A percentile compares a stretch with the other conserved stretches of the same genome.
Evolutionary conservation across 2,329 filamentous ascomycete species (phyloP).

Genomic region (Fusarium foetens): DNA sequence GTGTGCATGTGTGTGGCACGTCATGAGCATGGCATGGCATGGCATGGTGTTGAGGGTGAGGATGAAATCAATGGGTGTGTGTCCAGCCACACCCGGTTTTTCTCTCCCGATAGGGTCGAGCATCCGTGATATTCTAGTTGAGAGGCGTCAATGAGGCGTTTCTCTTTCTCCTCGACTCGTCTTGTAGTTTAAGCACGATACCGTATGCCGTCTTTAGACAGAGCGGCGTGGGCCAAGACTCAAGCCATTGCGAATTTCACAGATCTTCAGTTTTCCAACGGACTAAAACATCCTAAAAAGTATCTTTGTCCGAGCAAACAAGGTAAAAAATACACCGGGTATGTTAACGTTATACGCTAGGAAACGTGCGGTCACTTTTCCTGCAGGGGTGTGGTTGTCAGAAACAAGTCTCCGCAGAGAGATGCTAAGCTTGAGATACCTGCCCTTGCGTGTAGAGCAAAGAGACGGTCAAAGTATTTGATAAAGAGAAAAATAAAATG

Average conservation of each 20-base stretch:
- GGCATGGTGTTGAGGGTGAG: constrained; percentile 10
- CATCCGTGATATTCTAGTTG: constrained; percentile 29
- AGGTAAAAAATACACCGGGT: constrained; percentile 11
- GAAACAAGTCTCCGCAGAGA: neutral
- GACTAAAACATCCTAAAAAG: constrained; percentile 9
- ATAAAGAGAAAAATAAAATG: neutral
- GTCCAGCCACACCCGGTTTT: constrained; percentile 26
- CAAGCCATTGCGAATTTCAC: constrained; percentile 23
- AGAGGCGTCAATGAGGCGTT: constrained; percentile 33
- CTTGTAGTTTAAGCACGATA: neutral
- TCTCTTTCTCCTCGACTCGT: constrained; percentile 3
- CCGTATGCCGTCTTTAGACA: neutral
- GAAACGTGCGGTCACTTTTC: constrained; percentile 5
- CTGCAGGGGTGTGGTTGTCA: constrained; percentile 28
- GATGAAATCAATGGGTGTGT: constrained; percentile 3
- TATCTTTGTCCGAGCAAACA: constrained; percentile 13
- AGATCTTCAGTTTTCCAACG: constrained; percentile 14
- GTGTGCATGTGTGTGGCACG: constrained; percentile 28
- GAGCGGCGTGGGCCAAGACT: constrained; percentile 29
- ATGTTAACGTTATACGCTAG: constrained; percentile 23
- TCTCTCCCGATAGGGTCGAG: constrained; percentile 21
- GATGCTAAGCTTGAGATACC: neutral
- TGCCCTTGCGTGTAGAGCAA: neutral
- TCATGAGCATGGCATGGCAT: constrained; percentile 32
- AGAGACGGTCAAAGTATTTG: constrained; percentile 25